These are phyloP conservation scores for Syzygium aqueum DNA, from an alignment of 345 rosid species.

Conservation along the genomic window DNA sequence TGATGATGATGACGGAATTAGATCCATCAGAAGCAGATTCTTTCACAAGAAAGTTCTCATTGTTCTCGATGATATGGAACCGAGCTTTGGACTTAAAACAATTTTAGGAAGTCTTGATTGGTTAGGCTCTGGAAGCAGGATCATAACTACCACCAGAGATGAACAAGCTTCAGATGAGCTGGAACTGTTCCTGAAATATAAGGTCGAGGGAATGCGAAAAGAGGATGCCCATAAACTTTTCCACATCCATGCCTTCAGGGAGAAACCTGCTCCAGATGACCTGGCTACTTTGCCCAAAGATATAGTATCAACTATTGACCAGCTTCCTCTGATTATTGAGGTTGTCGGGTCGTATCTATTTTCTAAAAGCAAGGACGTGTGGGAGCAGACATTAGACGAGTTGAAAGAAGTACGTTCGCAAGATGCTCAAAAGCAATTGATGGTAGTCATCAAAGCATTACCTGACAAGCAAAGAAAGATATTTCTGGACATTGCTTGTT, in stretches of 20 bases:
- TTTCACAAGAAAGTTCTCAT: background rate
- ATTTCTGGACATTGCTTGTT: background rate
- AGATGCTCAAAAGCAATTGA: fast-evolving
- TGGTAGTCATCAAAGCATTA: background rate
- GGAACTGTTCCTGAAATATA: background rate
- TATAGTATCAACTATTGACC: background rate
- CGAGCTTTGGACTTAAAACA: no score
- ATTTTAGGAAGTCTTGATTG: background rate
- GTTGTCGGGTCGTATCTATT: background rate
- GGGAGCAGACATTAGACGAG: background rate
- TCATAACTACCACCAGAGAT: background rate
- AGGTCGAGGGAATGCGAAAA: background rate
- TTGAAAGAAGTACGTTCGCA: fast-evolving
- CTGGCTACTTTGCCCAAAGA: fast-evolving
- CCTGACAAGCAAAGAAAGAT: background rate
- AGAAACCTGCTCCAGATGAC: fast-evolving
- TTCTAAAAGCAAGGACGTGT: background rate
- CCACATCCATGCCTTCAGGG: background rate
- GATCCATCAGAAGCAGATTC: background rate
- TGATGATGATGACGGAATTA: background rate
- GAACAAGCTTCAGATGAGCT: background rate
- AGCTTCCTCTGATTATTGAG: background rate
- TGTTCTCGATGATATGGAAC: background rate
- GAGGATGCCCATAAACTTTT: background rate
- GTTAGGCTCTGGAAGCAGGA: background rate